Conservation (phyloP, 495 filamentous ascomycete species). For the Aspergillus egyptiacus region DNA sequence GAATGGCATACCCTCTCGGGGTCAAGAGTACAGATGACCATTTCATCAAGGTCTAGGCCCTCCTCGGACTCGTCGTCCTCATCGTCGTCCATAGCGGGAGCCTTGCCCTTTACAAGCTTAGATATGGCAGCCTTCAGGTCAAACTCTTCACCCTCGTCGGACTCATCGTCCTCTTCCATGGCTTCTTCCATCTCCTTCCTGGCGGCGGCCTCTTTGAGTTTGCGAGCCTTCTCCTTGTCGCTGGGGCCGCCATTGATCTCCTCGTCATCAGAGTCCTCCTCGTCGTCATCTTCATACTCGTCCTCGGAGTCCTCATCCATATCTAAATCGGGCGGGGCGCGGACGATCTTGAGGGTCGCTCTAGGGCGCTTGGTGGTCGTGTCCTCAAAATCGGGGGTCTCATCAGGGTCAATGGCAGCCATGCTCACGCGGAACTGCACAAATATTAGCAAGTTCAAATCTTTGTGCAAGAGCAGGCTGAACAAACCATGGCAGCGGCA, state of each 20-base stretch:
- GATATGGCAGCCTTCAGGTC: constrained; percentile 55
- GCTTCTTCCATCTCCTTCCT: constrained; percentile 60
- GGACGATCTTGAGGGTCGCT: constrained; percentile 86
- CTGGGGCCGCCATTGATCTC: constrained; percentile 83
- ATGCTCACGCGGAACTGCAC: constrained; percentile 90
- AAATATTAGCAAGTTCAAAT: background rate
- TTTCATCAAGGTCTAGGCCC: constrained; percentile 71
- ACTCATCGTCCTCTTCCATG: constrained; percentile 56
- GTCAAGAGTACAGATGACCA: constrained; percentile 90
- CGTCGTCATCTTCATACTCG: constrained; percentile 59
- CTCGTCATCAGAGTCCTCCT: constrained; percentile 61
- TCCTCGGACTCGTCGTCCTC: constrained; percentile 59
- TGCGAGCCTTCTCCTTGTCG: constrained; percentile 81
- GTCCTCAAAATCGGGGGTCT: constrained; percentile 59
- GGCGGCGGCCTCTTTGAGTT: constrained; percentile 62
- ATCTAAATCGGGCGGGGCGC: constrained; percentile 50
- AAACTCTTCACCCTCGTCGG: constrained; percentile 50
- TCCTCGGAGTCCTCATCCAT: constrained; percentile 50
- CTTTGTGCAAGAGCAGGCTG: background rate
- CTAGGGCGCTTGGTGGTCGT: constrained; percentile 57
- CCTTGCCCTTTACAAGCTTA: constrained; percentile 74
- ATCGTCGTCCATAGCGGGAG: constrained; percentile 61
- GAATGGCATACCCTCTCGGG: constrained; percentile 58
- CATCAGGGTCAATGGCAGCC: constrained; percentile 92
- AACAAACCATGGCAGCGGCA: constrained; percentile 75